Evolutionary conservation across 345 rosid genomes (phyloP), one percentile per base, ranked within the genome.

Genomic region (Populus pruinosa): DNA sequence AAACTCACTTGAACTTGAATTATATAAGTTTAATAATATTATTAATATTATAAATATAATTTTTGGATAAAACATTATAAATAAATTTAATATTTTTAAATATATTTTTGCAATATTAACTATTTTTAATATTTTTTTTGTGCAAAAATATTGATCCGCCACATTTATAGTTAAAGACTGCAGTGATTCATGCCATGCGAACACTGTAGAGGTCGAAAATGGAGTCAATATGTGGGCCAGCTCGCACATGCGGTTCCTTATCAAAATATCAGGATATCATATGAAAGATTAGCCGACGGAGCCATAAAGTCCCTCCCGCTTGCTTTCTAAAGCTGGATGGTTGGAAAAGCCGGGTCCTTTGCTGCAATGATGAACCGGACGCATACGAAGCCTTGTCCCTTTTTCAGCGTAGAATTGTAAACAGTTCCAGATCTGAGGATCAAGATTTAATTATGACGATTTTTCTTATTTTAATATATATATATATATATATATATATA

Each of bases 191-290:
- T 1, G n/a, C 33, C 21, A 13, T 18, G 29, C 17, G 20, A 72
- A 55, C 31, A 20, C n/a, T 6, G 7, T 23, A 11, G 8, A 59
- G 64, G 10, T 23, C 64, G 29, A 59, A 59, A 23, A 59, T 23
- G 14, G 10, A 59, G 76, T 55, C 44, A 55, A 55, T 55, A n/a
- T 13, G 66, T 73, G 67, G 76, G 67, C 35, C 74, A 20, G 13
- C 11, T 33, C 44, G 59, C 8, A 71, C 18, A 53, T 53, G 44
- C 2, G 29, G 59, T 8, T 38, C 38, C 67, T 38, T 13, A 13
- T 73, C 49, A 73, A 36, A 36, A 59, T 41, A 7, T 43, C 13
- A 41, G 44, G 44, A 41, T 2, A 41, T 41, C 47, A 43, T 11
- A 43, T 3, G 47, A 43, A 43, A 43, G 11, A 33, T 33, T 1